Base-by-base conservation (phyloP, 495 filamentous ascomycete genomes). In the Penicillium longicatenatum region DNA sequence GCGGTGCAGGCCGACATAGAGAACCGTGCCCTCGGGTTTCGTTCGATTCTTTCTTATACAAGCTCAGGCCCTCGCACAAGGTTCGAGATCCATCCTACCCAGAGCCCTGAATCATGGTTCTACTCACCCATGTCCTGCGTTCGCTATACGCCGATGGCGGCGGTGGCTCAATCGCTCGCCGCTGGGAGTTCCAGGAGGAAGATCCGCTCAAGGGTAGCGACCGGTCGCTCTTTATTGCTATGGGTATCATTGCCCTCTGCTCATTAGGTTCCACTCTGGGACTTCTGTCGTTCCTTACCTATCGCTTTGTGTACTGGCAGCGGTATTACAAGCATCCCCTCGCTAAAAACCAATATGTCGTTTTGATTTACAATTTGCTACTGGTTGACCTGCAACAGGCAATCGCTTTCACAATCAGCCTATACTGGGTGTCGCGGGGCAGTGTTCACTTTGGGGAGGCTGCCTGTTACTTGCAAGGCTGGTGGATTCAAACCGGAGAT, bases 301-400 rank as follows among this genome's bases (percentile, higher is more conserved):
- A 79, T 64, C 81, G 82, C 54, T 73, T 88, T 50, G 66, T 86
- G 20, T 74, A 73, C 55, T 86, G 84, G 85, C 72, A 70, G n/a
- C 68, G 67, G 2, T 71, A 74, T 52, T 81, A 80, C 70, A 74
- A 72, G 50, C 58, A 57, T 8, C 68, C 69, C n/a, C 65, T 77
- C 9, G 62, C 64, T 11, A 54, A 71, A 35, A 91, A 91, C 67
- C 88, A 93, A 71, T 90, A 87, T 59, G 80, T 91, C 17, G 66
- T 91, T 35, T 78, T 93, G 30, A 85, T 91, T 59, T 86, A 85
- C 66, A 90, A 90, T 67, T 81, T 91, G 4, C 74, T 91, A 8
- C 66, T 91, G 16, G 86, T 87, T 54, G 89, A 92, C 64, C 68
- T 91, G 39, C 86, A 90, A 60, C 88, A 91, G 63, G 73, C 85